Conservation (phyloP, 2,329 filamentous ascomycete genomes). For the Phialocephala sp. region DNA sequence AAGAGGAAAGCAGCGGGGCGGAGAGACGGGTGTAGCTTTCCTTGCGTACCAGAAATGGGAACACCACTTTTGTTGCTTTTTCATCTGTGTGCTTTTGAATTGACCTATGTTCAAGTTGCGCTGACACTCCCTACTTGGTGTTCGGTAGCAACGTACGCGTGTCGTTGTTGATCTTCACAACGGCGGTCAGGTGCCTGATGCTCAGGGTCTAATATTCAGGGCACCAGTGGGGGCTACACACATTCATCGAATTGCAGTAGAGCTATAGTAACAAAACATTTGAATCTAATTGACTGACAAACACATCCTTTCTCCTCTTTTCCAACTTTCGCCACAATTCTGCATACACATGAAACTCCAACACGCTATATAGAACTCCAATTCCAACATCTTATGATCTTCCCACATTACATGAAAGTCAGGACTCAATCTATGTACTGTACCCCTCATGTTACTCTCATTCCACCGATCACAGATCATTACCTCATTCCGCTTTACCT, state of each 20-base stretch:
- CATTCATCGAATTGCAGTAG: background rate
- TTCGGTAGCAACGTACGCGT: background rate
- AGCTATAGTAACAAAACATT: background rate
- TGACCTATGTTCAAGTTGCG: background rate
- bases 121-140: background rate
- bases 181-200: background rate
- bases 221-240: background rate
- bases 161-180: background rate
- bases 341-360: background rate
- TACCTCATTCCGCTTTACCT: background rate
- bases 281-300: background rate
- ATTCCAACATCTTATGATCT: background rate
- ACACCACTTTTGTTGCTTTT: background rate
- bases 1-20: background rate
- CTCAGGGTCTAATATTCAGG: background rate
- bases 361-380: background rate
- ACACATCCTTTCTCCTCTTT: background rate
- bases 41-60: slow-evolving; percentile 1
- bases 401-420: background rate
- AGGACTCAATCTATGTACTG: background rate
- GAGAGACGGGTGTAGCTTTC: background rate
- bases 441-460: background rate
- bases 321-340: background rate
- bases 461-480: background rate
- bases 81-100: background rate